Evolutionary conservation across 2,329 filamentous ascomycete species (phyloP), one percentile per base, ranked within the genome.

Genomic region (Cercospora sp.): DNA sequence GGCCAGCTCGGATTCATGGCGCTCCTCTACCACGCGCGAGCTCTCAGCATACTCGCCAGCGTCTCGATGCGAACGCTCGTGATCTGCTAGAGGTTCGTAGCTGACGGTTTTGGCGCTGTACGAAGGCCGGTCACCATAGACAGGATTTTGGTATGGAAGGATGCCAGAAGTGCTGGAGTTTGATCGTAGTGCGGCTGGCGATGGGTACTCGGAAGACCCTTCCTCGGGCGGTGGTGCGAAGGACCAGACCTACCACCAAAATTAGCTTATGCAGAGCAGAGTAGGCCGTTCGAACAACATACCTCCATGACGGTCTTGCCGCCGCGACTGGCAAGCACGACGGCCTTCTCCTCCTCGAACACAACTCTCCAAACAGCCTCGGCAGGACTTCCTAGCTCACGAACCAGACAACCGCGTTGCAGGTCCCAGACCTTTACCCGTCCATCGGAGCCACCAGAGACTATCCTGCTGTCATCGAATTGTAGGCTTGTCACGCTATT

Each of bases 341-440:
- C 94, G 67, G 94, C 96, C 80, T 97, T 98, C 80, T 99, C 95
- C 72, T 97, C 94, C 77, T 99, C 95, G 78, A 99, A 99, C 0
- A 96, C 95, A 36, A 99, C 94, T 68, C 95, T 87, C 95, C 95
- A 99, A 0, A 99, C 95, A 16, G 94, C 94, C 77, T 99, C 94
- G 0, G 94, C 93, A 63, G 94, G 93, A 20, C 91, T 89, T 58
- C 94, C 94, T 51, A 99, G 87, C 80, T 99, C 95, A 68, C 95
- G 89, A 23, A 99, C 92, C 30, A 97, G 85, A 67, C 92, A 90
- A 3, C 95, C 95, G 2, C 92, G 95, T 80, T 95, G 93, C 67
- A 98, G 84, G 81, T 97, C 94, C 95, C 95, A 99, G 64, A 99
- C 94, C 81, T 98, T 99, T 72, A 99, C 95, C 63, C 95, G 87